These are phyloP conservation scores for Aspergillus aculeatinus DNA, from an alignment of 2,329 filamentous ascomycete species.

Conservation along the genomic window DNA sequence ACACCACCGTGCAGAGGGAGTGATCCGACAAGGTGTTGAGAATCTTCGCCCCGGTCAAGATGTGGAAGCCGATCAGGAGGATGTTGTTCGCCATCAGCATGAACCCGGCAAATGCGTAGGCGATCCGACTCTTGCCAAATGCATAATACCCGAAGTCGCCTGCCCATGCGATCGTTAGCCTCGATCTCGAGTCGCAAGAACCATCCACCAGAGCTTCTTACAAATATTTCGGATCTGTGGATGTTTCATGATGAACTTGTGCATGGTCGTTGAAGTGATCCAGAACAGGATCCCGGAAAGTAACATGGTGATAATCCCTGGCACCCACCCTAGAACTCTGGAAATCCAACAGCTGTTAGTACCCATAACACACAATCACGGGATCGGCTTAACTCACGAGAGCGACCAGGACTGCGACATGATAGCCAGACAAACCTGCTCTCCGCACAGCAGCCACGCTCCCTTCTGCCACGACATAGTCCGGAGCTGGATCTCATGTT, in stretches of 20 bases:
- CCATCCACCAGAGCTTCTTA: slow-evolving; percentile 14
- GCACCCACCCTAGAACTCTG: slow-evolving; percentile 5
- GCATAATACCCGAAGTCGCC: slow-evolving; percentile 9
- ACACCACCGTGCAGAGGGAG: slow-evolving; percentile 50
- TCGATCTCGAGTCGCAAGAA: background rate
- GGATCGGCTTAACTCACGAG: slow-evolving; percentile 32
- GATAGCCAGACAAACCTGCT: slow-evolving; percentile 53
- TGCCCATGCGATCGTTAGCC: background rate
- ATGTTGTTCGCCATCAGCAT: slow-evolving; percentile 53
- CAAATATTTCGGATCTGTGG: slow-evolving; percentile 53
- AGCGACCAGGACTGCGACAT: slow-evolving; percentile 55
- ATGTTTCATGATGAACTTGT: slow-evolving; percentile 54
- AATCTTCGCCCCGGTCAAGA: slow-evolving; percentile 51
- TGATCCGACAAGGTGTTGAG: slow-evolving; percentile 52
- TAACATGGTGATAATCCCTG: slow-evolving; percentile 36
- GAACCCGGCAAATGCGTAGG: slow-evolving; percentile 6
- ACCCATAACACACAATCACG: background rate
- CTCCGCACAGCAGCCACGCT: slow-evolving; percentile 49
- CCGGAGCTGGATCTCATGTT: slow-evolving; percentile 50
- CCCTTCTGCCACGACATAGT: slow-evolving; percentile 56
- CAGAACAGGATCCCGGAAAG: slow-evolving; percentile 47
- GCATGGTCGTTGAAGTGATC: slow-evolving; percentile 54
- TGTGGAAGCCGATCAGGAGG: slow-evolving; percentile 52
- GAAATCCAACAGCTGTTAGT: background rate
- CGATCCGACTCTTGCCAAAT: slow-evolving; percentile 1